Percentiles rank a stretch among this genome's conserved stretches.
Conservation (phyloP, 2,329 filamentous ascomycete genomes). For the Pseudogymnoascus sp. region DNA sequence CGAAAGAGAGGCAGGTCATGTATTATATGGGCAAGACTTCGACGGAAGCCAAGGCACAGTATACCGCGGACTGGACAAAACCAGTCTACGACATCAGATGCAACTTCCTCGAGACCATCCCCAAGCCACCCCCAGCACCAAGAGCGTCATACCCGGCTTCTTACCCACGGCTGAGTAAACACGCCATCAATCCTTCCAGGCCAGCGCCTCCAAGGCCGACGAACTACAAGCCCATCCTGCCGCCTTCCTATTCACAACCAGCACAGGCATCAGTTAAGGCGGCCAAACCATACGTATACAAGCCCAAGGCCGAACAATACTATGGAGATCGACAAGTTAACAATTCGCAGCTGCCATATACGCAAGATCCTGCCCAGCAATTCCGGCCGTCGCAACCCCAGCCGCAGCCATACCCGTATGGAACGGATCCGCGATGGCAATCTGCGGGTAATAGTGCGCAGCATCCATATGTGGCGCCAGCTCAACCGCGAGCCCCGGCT, state of each 20-base stretch:
- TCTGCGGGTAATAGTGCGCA: background rate
- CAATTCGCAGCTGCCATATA: slow-evolving; percentile 27
- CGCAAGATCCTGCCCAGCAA: slow-evolving; percentile 20
- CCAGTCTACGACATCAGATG: slow-evolving; percentile 59
- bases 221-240: slow-evolving; percentile 21
- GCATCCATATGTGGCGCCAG: background rate
- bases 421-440: slow-evolving; percentile 26
- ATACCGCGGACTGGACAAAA: slow-evolving; percentile 65
- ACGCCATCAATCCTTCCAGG: slow-evolving; percentile 22
- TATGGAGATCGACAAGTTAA: slow-evolving; percentile 28
- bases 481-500: background rate
- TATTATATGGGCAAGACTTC: slow-evolving; percentile 79
- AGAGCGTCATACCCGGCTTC: slow-evolving; percentile 30
- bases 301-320: slow-evolving; percentile 32
- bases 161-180: slow-evolving; percentile 22
- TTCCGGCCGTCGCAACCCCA: slow-evolving; percentile 13
- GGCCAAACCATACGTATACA: slow-evolving; percentile 48
- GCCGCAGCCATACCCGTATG: slow-evolving; percentile 22
- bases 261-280: slow-evolving; percentile 20
- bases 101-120: slow-evolving; percentile 66
- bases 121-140: slow-evolving; percentile 35
- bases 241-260: background rate
- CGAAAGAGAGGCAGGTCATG: slow-evolving; percentile 71
- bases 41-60: slow-evolving; percentile 85
- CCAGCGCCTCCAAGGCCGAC: slow-evolving; percentile 23